Conservation (phyloP, 2,329 filamentous ascomycete genomes). For the Tolypocladium endophyticum region DNA sequence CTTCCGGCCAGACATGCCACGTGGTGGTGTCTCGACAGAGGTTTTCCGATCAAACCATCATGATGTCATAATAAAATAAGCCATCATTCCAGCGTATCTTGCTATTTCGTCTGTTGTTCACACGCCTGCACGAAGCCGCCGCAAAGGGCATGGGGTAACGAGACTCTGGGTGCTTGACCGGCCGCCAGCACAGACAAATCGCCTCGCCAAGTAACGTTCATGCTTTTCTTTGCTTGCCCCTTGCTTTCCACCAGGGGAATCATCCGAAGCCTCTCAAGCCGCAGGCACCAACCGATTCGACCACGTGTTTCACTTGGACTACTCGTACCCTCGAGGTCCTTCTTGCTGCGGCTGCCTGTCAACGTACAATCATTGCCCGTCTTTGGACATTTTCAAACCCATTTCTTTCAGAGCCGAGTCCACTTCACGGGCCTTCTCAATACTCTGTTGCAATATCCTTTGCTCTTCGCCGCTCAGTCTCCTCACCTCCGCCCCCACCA, state of each 20-base stretch:
- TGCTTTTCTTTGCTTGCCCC: too few relatives aligned
- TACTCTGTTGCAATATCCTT: conserved; percentile 1
- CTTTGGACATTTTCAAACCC: neutral
- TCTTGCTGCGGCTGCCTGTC: neutral
- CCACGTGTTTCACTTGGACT: too few relatives aligned
- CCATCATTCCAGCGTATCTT: neutral
- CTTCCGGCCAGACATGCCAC: neutral
- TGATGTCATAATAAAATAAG: too few relatives aligned
- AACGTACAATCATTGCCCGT: neutral
- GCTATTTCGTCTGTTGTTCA: too few relatives aligned
- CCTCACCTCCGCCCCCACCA: conserved; percentile 13
- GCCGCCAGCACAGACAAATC: neutral
- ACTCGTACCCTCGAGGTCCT: too few relatives aligned
- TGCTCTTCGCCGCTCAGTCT: conserved; percentile 1
- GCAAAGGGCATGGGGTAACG: too few relatives aligned
- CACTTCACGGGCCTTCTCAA: conserved; percentile 1
- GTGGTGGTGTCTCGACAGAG: neutral
- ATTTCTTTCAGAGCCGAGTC: neutral
- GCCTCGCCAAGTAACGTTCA: too few relatives aligned
- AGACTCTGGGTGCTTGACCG: too few relatives aligned
- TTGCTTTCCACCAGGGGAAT: too few relatives aligned
- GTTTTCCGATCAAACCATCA: neutral
- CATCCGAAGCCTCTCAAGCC: too few relatives aligned
- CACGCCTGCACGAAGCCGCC: neutral
- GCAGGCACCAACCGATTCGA: too few relatives aligned